These are phyloP conservation scores for Fusarium lyarnte DNA, from an alignment of 2,329 filamentous ascomycete species.

Conservation along the genomic window DNA sequence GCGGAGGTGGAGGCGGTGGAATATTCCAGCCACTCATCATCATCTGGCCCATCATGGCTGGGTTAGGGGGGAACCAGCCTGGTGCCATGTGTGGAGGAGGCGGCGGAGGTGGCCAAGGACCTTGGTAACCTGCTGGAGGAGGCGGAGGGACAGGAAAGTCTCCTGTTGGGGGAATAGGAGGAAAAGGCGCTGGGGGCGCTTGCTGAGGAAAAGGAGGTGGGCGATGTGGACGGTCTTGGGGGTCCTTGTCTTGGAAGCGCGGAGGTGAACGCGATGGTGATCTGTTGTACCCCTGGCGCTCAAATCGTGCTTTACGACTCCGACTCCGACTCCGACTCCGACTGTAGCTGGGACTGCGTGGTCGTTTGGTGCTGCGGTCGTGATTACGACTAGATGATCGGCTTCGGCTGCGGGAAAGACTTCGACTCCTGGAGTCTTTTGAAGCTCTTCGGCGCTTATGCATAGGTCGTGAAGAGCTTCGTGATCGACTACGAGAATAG, in stretches of 20 bases:
- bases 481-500: constrained; percentile 43
- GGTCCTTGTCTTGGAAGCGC: constrained; percentile 27
- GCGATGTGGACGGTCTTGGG: constrained; percentile 19
- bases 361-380: constrained; percentile 25
- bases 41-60: constrained; percentile 39
- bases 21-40: constrained; percentile 43
- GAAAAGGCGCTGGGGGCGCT: constrained; percentile 32
- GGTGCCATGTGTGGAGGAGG: constrained; percentile 41
- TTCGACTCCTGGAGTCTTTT: constrained; percentile 35
- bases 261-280: constrained; percentile 41
- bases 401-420: constrained; percentile 40
- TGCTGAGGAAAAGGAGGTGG: constrained; percentile 42
- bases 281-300: constrained; percentile 38
- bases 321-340: constrained; percentile 46
- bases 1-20: constrained; percentile 36
- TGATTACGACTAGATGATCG: constrained; percentile 44
- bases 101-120: constrained; percentile 55
- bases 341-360: constrained; percentile 43
- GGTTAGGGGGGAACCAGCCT: constrained; percentile 44
- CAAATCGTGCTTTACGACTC: constrained; percentile 29
- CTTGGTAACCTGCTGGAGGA: constrained; percentile 51
- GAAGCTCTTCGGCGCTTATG: constrained; percentile 46
- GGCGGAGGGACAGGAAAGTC: constrained; percentile 6
- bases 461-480: constrained; percentile 45
- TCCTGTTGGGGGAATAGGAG: constrained; percentile 30